Conservation (phyloP, 2,329 filamentous ascomycete genomes). For the Xylariaceae sp. region DNA sequence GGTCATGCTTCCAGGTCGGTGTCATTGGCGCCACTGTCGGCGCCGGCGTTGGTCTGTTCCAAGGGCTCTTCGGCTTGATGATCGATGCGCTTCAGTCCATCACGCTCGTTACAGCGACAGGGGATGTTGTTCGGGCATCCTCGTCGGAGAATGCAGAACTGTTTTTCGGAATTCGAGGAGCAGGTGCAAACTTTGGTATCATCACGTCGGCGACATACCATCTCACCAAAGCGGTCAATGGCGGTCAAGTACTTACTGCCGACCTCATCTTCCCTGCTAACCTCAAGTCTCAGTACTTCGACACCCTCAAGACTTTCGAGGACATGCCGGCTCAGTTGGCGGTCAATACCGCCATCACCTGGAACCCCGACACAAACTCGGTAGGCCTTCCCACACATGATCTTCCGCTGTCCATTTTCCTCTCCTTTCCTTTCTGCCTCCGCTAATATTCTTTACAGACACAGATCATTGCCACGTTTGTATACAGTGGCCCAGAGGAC, state of each 20-base stretch:
- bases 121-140: conserved; percentile 15
- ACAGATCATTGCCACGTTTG: neutral
- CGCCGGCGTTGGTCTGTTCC: conserved; percentile 16
- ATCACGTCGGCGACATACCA: conserved; percentile 6
- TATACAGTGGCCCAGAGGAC: neutral
- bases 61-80: conserved; percentile 18
- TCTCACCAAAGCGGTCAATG: neutral
- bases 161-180: conserved; percentile 26
- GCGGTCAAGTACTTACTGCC: neutral
- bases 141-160: conserved; percentile 16
- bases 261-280: conserved; percentile 2
- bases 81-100: conserved; percentile 27
- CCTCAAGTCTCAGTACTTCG: neutral
- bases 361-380: neutral
- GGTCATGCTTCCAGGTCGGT: conserved; percentile 10
- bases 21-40: conserved; percentile 20
- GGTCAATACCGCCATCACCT: neutral
- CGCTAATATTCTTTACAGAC: neutral
- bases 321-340: neutral
- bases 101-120: conserved; percentile 23
- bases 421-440: no score
- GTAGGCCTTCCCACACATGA: neutral
- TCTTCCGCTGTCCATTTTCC: no score
- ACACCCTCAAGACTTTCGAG: neutral
- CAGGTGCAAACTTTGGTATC: conserved; percentile 26